Evolutionary conservation across 306 rosid species (phyloP).

Genomic region (Malus sieversii): DNA sequence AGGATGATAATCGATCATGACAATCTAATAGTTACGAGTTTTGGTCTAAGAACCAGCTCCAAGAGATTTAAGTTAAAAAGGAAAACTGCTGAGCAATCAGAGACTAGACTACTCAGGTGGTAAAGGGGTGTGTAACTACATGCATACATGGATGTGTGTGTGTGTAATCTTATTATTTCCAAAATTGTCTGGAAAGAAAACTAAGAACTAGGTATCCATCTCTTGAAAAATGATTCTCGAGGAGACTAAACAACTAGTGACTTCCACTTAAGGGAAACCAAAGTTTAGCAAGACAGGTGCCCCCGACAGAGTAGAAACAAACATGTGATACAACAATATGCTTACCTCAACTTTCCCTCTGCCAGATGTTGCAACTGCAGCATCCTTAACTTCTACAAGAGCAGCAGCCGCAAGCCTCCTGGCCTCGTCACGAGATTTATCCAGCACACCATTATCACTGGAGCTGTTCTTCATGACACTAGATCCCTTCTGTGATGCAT

Average conservation of each 20-base stretch:
- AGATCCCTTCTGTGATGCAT: slow-evolving; percentile 29
- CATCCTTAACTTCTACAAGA: slow-evolving; percentile 54
- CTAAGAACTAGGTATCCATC: background rate
- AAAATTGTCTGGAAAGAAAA: background rate
- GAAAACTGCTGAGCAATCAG: background rate
- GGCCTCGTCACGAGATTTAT: slow-evolving; percentile 52
- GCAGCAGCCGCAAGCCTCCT: slow-evolving; percentile 85
- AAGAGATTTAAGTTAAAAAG: background rate
- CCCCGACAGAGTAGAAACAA: background rate
- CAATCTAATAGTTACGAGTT: background rate
- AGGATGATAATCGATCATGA: background rate
- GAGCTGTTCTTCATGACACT: slow-evolving; percentile 27
- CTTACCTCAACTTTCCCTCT: slow-evolving; percentile 80
- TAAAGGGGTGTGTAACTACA: background rate
- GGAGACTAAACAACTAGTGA: background rate
- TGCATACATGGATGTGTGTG: background rate
- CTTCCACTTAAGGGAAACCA: background rate
- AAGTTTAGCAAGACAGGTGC: background rate
- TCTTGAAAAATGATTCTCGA: background rate
- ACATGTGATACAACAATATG: slow-evolving; percentile 5
- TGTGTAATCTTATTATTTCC: background rate
- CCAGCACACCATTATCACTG: slow-evolving; percentile 46
- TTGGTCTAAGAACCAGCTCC: background rate
- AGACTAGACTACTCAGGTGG: background rate
- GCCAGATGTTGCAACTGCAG: slow-evolving; percentile 34